Base-by-base conservation (phyloP, 2,329 filamentous ascomycete species). In the Periconia digitata region DNA sequence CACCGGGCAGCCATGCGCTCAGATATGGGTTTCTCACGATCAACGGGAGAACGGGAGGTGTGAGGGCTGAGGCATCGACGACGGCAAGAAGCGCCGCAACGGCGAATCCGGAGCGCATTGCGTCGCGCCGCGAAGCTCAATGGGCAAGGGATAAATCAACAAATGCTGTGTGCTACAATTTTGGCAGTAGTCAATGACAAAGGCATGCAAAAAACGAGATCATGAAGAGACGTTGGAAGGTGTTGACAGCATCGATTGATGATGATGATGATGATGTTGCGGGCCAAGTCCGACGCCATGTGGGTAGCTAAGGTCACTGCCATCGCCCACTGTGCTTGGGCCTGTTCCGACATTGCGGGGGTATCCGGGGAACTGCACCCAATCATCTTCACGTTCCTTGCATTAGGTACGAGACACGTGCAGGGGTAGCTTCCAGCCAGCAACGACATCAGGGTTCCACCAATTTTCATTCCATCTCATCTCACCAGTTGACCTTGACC, bases 1-100 rank as follows among this genome's bases (percentile, higher is more conserved):
- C 88, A 69, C 82, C 79, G 40, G 78, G 77, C 47, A 90, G 75
- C 79, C 70, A 81, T 60, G 76, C 76, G 47, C 74, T 78, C 46
- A 79, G 64, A 58, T 79, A 79, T 15, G 77, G 77, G 49, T 76
- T 79, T 47, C 77, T 72, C 39, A 79, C 77, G 48, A 78, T 72
- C 53, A 79, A 69, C 13, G 77, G 77, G 40, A 79, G 70, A 6
- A 79, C 74, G 12, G 76, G 76, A 46, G 83, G 82, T 23, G 76
- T 79, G 43, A 85, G 73, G 23, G 70, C 75, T 15, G 81, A 84
- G 18, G 80, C 79, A 40, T 72, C 62, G 45, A 74, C 60, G 58
- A 69, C 64, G 56, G 71, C 72, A 65, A 78, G 73, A 49, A 77
- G 64, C 62, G 63, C 58, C 24, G 59, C 58, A 39, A 56, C 50